phyloP scores from a whole-genome alignment of 176 grass and related monocot species.

The Cenchrus purpureus region DNA sequence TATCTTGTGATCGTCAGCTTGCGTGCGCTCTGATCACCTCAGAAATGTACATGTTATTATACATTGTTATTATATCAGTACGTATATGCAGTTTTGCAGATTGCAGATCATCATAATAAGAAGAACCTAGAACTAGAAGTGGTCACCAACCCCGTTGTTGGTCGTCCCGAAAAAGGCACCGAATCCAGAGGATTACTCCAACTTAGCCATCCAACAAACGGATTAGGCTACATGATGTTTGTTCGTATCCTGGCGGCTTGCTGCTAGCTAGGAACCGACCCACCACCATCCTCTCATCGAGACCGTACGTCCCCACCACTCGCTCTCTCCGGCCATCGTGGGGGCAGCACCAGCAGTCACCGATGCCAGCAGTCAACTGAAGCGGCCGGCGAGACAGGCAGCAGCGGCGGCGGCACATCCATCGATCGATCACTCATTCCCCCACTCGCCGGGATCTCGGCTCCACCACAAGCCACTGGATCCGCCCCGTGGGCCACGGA shows the following conservation, averaged over 20 bases:
- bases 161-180: too few relatives aligned
- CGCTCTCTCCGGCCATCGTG: conserved; percentile 13
- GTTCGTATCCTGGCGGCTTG: too few relatives aligned
- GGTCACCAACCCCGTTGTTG: too few relatives aligned
- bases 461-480: not conserved
- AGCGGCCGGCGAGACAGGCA: not conserved
- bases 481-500: not conserved
- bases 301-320: not conserved
- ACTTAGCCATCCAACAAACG: not conserved
- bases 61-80: too few relatives aligned
- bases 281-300: not conserved
- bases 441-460: conserved; percentile 10
- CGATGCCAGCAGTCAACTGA: conserved; percentile 15
- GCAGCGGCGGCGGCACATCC: not conserved
- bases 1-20: too few relatives aligned
- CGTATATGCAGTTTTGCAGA: too few relatives aligned
- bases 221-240: not conserved
- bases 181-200: too few relatives aligned
- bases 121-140: too few relatives aligned
- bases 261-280: not conserved
- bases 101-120: too few relatives aligned
- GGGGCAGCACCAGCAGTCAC: not conserved
- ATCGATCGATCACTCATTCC: not conserved
- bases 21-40: too few relatives aligned
- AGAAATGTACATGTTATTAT: not conserved